Evolutionary conservation across 768 basidiomycete species (phyloP).

Genomic region (Amanita pseudoporphyria): DNA sequence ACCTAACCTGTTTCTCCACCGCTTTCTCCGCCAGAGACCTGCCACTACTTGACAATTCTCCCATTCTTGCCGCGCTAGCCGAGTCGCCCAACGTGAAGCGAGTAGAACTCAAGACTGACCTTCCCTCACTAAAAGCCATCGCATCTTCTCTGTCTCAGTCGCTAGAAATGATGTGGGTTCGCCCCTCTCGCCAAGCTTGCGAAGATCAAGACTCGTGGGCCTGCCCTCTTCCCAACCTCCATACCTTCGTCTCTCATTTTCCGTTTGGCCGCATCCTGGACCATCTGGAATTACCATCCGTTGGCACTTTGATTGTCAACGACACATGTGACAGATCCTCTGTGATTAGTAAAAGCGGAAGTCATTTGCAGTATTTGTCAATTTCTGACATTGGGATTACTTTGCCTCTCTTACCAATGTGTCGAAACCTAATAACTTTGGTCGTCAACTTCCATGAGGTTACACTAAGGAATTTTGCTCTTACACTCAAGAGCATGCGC

Average conservation of each 20-base stretch:
- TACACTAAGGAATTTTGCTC: not conserved
- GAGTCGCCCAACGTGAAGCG: conserved; percentile 12
- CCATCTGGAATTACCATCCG: conserved; percentile 11
- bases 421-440: conserved; percentile 10
- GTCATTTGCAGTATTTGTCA: conserved; percentile 10
- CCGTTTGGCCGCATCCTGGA: not conserved
- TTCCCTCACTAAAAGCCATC: conserved; percentile 8
- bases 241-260: conserved; percentile 12
- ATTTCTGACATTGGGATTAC: not conserved
- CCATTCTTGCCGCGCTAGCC: conserved; percentile 7
- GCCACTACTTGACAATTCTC: conserved; percentile 5
- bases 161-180: conserved; percentile 16
- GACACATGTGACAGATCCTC: conserved; percentile 3
- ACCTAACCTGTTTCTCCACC: conserved; percentile 17
- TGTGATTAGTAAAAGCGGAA: not conserved
- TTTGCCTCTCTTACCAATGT: conserved; percentile 5
- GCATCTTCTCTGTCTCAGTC: conserved; percentile 6
- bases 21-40: conserved; percentile 12
- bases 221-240: conserved; percentile 14
- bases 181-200: conserved; percentile 8
- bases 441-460: conserved; percentile 9
- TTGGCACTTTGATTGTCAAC: not conserved
- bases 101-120: conserved; percentile 14
- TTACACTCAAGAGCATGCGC: conserved; percentile 1
- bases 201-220: conserved; percentile 1